Percentiles rank a stretch among this genome's conserved stretches.
These are phyloP conservation scores for Amauroascus niger DNA, from an alignment of 2,329 filamentous ascomycete genomes.

Conservation along the genomic window DNA sequence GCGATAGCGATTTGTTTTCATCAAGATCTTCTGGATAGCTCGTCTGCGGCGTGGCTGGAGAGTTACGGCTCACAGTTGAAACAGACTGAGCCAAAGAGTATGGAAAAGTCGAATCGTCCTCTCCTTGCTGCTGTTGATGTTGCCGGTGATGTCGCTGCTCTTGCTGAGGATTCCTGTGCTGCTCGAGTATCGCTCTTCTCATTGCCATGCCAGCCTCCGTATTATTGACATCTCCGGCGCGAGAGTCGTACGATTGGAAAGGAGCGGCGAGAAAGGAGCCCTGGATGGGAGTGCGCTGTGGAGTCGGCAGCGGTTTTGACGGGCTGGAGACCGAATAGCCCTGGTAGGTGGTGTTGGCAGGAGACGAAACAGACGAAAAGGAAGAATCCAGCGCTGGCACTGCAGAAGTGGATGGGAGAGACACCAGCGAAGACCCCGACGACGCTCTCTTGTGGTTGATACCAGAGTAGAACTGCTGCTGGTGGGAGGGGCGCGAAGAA, in stretches of 20 bases:
- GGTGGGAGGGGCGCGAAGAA: slow-evolving; percentile 8
- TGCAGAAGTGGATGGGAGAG: slow-evolving; percentile 33
- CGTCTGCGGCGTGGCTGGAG: slow-evolving; percentile 52
- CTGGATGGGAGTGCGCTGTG: slow-evolving; percentile 47
- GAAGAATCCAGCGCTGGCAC: slow-evolving; percentile 31
- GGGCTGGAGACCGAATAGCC: slow-evolving; percentile 28
- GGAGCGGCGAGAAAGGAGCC: slow-evolving; percentile 40
- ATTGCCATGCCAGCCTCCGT: slow-evolving; percentile 49
- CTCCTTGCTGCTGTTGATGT: slow-evolving; percentile 32
- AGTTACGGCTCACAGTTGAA: slow-evolving; percentile 52
- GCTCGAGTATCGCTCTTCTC: slow-evolving; percentile 49
- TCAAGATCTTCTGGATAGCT: slow-evolving; percentile 45
- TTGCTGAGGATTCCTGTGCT: slow-evolving; percentile 25
- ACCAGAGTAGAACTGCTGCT: slow-evolving; percentile 1
- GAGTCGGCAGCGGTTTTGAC: slow-evolving; percentile 47
- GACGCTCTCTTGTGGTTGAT: slow-evolving; percentile 29
- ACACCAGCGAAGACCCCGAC: slow-evolving; percentile 36
- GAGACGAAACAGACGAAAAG: slow-evolving; percentile 22
- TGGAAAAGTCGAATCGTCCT: slow-evolving; percentile 44
- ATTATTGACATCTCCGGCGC: slow-evolving; percentile 34
- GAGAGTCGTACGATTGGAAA: slow-evolving; percentile 40
- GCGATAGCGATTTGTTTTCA: slow-evolving; percentile 41
- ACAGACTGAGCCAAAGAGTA: slow-evolving; percentile 47
- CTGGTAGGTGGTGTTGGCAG: slow-evolving; percentile 2
- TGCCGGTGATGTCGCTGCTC: slow-evolving; percentile 24